A percentile compares a stretch with the other conserved stretches of the same genome.
Evolutionary conservation across 805 yeast genomes (phyloP).

Genomic region (Lachancea kluyveri): DNA sequence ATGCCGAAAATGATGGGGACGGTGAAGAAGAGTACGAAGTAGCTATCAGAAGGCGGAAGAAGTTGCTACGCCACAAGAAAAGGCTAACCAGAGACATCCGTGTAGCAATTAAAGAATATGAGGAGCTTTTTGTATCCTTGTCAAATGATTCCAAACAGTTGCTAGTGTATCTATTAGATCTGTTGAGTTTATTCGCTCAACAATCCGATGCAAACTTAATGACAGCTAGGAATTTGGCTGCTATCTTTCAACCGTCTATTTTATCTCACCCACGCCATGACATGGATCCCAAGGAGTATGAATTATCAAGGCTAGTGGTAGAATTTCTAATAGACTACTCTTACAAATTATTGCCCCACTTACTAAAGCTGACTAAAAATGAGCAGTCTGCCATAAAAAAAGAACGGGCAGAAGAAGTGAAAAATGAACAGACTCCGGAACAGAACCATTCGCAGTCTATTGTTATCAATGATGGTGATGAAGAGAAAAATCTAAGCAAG

Average conservation of each 20-base stretch:
- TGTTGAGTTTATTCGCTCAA: conserved; percentile 77
- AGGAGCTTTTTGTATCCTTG: conserved; percentile 55
- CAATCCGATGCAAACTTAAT: conserved; percentile 74
- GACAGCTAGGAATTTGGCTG: conserved; percentile 91
- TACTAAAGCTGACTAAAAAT: conserved; percentile 29
- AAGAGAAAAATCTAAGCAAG: neutral
- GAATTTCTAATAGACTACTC: conserved; percentile 87
- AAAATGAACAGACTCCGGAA: conserved; percentile 6
- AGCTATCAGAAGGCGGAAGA: conserved; percentile 28
- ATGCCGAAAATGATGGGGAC: conserved; percentile 15
- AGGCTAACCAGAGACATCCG: conserved; percentile 58
- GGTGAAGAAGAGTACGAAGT: conserved; percentile 22
- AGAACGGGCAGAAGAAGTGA: neutral
- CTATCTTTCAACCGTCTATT: conserved; percentile 95
- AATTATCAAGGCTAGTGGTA: conserved; percentile 75
- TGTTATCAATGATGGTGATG: too few species aligned
- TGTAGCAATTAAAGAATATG: conserved; percentile 66
- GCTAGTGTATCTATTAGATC: conserved; percentile 77
- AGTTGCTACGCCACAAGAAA: conserved; percentile 45
- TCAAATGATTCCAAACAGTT: conserved; percentile 79
- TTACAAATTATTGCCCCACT: conserved; percentile 63
- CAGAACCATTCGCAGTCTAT: neutral
- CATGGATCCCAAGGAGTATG: conserved; percentile 87
- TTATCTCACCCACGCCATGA: conserved; percentile 90
- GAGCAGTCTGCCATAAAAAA: conserved; percentile 11